A percentile compares a stretch with the other conserved stretches of the same genome.
Evolutionary conservation across 2,329 filamentous ascomycete genomes (phyloP).

Genomic region (Arthrobotrys pseudoclavata): DNA sequence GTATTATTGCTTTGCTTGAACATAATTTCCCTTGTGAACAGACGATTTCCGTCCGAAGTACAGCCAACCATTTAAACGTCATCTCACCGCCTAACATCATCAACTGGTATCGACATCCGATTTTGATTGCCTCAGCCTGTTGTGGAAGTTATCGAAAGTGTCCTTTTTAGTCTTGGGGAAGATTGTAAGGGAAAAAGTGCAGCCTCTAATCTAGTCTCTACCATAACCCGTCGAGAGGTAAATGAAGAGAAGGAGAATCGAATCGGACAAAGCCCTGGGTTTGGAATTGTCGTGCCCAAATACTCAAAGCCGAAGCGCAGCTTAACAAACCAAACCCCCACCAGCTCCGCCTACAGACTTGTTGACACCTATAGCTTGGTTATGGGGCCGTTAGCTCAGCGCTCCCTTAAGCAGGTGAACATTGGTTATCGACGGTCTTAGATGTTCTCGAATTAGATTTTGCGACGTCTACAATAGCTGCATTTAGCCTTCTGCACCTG

Average conservation of each 20-base stretch:
- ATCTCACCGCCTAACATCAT: conserved; percentile 33
- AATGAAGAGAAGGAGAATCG: conserved; percentile 44
- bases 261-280: conserved; percentile 29
- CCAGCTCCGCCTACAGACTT: conserved; percentile 23
- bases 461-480: conserved; percentile 58
- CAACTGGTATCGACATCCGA: conserved; percentile 24
- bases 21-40: conserved; percentile 51
- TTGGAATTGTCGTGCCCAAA: conserved; percentile 44
- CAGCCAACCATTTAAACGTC: conserved; percentile 35
- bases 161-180: conserved; percentile 18
- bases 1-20: conserved; percentile 40
- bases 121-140: conserved; percentile 32
- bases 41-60: conserved; percentile 45
- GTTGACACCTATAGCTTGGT: conserved; percentile 55
- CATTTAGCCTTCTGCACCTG: conserved; percentile 60
- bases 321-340: conserved; percentile 25
- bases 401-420: conserved; percentile 37
- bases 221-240: conserved; percentile 32
- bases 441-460: conserved; percentile 58
- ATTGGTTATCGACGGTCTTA: conserved; percentile 56
- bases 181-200: conserved; percentile 30
- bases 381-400: conserved; percentile 43
- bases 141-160: conserved; percentile 24
- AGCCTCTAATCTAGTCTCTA: conserved; percentile 29
- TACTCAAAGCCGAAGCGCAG: conserved; percentile 37